Percentiles rank a stretch among this genome's conserved stretches.
Conservation (phyloP, 2,329 filamentous ascomycete genomes). For the Purpureocillium lavendulum region DNA sequence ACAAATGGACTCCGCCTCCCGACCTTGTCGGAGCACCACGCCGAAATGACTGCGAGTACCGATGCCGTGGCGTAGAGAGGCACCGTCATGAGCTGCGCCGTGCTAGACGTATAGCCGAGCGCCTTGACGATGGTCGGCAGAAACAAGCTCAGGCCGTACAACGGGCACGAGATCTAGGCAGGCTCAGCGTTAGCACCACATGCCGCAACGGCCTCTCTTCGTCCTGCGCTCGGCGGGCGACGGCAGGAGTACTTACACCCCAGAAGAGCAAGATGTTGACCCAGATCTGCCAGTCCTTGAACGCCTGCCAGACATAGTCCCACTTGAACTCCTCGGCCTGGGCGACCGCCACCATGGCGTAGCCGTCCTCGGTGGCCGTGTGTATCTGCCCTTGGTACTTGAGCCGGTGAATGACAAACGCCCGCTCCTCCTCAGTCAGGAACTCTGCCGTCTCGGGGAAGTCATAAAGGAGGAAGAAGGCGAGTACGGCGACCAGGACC, state of each 20-base stretch:
- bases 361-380: background rate
- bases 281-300: slow-evolving; percentile 76
- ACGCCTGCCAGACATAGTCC: slow-evolving; percentile 62
- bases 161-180: slow-evolving; percentile 23
- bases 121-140: slow-evolving; percentile 56
- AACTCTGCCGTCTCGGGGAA: slow-evolving; percentile 75
- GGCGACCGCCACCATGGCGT: slow-evolving; percentile 28
- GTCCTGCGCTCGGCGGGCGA: no score
- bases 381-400: slow-evolving; percentile 48
- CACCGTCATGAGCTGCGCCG: slow-evolving; percentile 58
- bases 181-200: no score
- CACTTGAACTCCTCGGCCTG: slow-evolving; percentile 69
- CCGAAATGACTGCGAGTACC: slow-evolving; percentile 43
- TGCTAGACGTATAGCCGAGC: slow-evolving; percentile 47
- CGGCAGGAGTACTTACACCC: slow-evolving; percentile 48
- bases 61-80: slow-evolving; percentile 54
- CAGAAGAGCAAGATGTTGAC: slow-evolving; percentile 53
- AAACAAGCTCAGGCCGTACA: slow-evolving; percentile 51
- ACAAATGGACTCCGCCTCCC: slow-evolving; percentile 49
- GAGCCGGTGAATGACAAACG: slow-evolving; percentile 62
- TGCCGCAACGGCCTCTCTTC: slow-evolving; percentile 33
- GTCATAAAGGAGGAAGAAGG: slow-evolving; percentile 68
- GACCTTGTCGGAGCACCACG: slow-evolving; percentile 45
- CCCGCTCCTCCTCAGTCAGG: slow-evolving; percentile 61
- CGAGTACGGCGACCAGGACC: slow-evolving; percentile 54